Evolutionary conservation across 208 protist genomes (phyloP).

Genomic region (Polymyxa betae): DNA sequence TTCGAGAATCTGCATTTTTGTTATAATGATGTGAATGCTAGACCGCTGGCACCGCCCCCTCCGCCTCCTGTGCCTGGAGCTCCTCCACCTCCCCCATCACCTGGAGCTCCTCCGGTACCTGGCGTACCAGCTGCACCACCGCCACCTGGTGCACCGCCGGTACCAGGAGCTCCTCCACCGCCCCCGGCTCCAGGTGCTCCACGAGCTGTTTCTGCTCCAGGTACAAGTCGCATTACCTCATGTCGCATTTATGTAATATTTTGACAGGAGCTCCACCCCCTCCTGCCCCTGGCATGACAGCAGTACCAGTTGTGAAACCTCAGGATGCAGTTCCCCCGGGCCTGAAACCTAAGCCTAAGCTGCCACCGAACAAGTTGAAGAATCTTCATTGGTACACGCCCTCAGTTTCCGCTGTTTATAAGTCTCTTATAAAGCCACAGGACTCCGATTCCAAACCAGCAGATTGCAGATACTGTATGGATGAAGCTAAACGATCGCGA

Average conservation of each 20-base stretch:
- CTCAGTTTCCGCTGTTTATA: not conserved
- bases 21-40: too few species aligned
- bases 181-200: constrained; percentile 25
- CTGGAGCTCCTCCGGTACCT: not conserved
- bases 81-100: constrained; percentile 10
- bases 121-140: not conserved
- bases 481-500: constrained; percentile 37
- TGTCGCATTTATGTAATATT: not conserved
- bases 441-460: constrained; percentile 30
- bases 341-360: constrained; percentile 31
- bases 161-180: constrained; percentile 21
- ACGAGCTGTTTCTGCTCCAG: not conserved
- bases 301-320: not conserved
- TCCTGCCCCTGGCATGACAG: too few species aligned
- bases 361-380: constrained; percentile 41
- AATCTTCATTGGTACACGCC: constrained; percentile 35
- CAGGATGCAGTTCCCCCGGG: constrained; percentile 34
- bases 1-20: too few species aligned
- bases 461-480: constrained; percentile 27
- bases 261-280: not conserved
- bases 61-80: not conserved
- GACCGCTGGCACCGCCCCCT: not conserved
- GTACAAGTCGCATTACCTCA: too few species aligned
- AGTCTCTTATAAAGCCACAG: not conserved
- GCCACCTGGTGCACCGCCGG: constrained; percentile 11